Base-by-base conservation (phyloP, 2,329 filamentous ascomycete species). In the Calonectria crousiana region DNA sequence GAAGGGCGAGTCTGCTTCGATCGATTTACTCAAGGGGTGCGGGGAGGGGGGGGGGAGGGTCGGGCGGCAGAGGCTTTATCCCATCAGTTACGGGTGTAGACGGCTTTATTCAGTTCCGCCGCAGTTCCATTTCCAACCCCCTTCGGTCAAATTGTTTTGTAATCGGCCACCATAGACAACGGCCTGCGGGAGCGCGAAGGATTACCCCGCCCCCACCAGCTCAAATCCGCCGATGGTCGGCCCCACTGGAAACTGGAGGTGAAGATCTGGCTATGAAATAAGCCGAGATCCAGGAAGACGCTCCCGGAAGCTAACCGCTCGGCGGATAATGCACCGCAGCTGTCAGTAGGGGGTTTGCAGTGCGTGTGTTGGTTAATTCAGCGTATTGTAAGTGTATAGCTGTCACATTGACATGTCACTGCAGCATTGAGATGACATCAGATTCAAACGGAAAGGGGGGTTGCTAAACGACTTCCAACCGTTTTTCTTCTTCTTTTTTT, bases 151-250 rank as follows among this genome's bases (percentile, higher is more conserved):
- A 10, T 62, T 64, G 44, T 58, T 66, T 66, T 60, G 56, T 69
- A 30, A 60, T 69, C 66, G 34, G 20, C 32, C 44, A 34, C 16
- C 16, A 30, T 53, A n/a, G 23, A 41, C 23, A 28, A 36, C n/a
- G 26, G 23, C 9, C 56, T 38, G 10, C 28, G 49, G 28, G 26
- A 28, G 32, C 30, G 14, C 10, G 51, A 52, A 44, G 32, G 60
- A 51, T 64, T 67, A 67, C 71, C 67, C 71, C 71, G 60, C 71
- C 71, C 71, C 71, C 71, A 73, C 71, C 32, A 69, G 32, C 64
- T 26, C 26, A 65, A 44, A 72, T 52, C 65, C 70, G 67, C 72
- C 72, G 69, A 73, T 66, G 26, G 53, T 68, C 71, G 74, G 74
- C 71, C 68, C 74, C 74, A 73, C 74, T 30, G 28, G 18, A 56